Evolutionary conservation across 306 rosid genomes (phyloP), one percentile per base, ranked within the genome.

Genomic region (Amphicarpaea edgeworthii): DNA sequence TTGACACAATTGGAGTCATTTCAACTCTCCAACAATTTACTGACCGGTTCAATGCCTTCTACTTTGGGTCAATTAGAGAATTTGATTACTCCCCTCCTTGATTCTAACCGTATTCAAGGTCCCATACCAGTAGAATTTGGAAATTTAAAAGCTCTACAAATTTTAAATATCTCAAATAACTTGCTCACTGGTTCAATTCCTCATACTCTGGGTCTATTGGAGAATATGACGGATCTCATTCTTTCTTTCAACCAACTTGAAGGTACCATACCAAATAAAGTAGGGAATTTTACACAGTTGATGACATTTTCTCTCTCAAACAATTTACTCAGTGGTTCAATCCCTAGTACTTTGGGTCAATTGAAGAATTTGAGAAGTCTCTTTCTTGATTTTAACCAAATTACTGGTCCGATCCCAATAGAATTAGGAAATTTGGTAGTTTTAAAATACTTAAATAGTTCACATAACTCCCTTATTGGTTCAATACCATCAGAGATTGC

Each of bases 401-500:
- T 49, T 28, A 1, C 11, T 4, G 70, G 70, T 5, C 21, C 0
- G 3, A 11, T 70, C 1, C 61, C 75, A 0, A 0, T 1, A 50
- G 61, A 34, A 19, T 12, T 70, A 50, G 63, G 49, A 4, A 70
- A 70, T 1, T 32, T 70, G 23, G 0, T 14, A 1, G 6, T 1
- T 0, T 3, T 71, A 47, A 1, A 26, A 21, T 3, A 12, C 2
- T 43, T 54, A 5, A 0, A 15, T 42, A 24, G 38, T 1, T 55
- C 77, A 1, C 16, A 43, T 3, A 54, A 72, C 21, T 5, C 3
- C 6, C 45, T 64, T 1, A 7, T 0, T 12, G 66, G 75, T 34
- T 70, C 12, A 6, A 1, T 70, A 10, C 63, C 75, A 65, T 42
- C 20, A 41, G 32, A 42, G 32, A 41, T 65, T 69, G 1, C 47